phyloP scores from a whole-genome alignment of 768 basidiomycete genomes.

The Mycena galopus region DNA sequence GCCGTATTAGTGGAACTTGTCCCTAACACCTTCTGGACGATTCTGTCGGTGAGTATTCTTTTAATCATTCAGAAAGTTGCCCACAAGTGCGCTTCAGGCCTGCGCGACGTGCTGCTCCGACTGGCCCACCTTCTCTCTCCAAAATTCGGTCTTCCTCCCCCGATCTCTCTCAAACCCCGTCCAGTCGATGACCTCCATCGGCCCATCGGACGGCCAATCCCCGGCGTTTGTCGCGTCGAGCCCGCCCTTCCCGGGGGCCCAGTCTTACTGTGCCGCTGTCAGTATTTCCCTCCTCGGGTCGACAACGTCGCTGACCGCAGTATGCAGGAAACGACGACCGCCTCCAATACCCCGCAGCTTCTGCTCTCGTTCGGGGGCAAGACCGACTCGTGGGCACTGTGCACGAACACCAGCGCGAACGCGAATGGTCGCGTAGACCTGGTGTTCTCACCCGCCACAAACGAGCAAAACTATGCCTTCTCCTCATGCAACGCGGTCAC shows the following conservation, averaged over 20 bases:
- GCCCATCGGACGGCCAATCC: slow-evolving; percentile 55
- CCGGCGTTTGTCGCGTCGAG: slow-evolving; percentile 60
- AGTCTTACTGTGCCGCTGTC: slow-evolving; percentile 57
- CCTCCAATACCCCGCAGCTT: slow-evolving; percentile 43
- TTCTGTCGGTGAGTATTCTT: slow-evolving; percentile 52
- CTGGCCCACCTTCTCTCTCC: slow-evolving; percentile 54
- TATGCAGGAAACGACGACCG: slow-evolving; percentile 20
- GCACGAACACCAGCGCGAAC: slow-evolving; percentile 51
- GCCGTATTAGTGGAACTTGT: slow-evolving; percentile 56
- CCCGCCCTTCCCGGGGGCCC: slow-evolving; percentile 58
- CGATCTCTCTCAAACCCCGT: slow-evolving; percentile 53
- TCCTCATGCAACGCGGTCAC: slow-evolving; percentile 53
- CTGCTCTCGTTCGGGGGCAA: slow-evolving; percentile 56
- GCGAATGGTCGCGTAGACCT: slow-evolving; percentile 57
- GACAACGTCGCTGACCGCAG: neutral
- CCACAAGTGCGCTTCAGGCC: slow-evolving; percentile 41
- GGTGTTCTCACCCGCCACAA: slow-evolving; percentile 57
- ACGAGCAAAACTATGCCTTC: slow-evolving; percentile 56
- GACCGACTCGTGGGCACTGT: slow-evolving; percentile 57
- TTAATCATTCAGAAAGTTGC: neutral
- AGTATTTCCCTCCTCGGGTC: slow-evolving; percentile 27
- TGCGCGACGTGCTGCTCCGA: slow-evolving; percentile 59
- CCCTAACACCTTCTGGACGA: slow-evolving; percentile 53
- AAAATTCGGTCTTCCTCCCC: slow-evolving; percentile 56
- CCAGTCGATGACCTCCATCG: slow-evolving; percentile 54